Evolutionary conservation across 768 basidiomycete species (phyloP).

Genomic region (Kwoniella dendrophila): DNA sequence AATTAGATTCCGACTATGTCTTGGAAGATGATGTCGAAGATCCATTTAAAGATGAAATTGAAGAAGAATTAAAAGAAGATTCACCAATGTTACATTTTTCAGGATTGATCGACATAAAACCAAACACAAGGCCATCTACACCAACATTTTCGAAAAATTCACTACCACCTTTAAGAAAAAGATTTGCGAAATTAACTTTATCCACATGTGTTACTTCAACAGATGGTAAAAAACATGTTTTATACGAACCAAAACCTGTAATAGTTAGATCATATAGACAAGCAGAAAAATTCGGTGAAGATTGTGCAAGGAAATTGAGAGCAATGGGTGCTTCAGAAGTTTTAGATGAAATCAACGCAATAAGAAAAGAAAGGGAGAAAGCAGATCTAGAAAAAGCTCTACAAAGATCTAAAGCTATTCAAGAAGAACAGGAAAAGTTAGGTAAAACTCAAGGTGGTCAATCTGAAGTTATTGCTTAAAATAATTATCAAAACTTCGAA

Average conservation of each 20-base stretch:
- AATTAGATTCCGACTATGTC: slow-evolving; percentile 31
- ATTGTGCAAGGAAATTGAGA: slow-evolving; percentile 68
- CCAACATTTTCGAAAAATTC: slow-evolving; percentile 11
- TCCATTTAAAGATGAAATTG: slow-evolving; percentile 12
- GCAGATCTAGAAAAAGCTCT: slow-evolving; percentile 21
- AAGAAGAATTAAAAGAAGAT: slow-evolving; percentile 10
- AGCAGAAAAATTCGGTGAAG: slow-evolving; percentile 70
- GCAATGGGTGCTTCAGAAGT: slow-evolving; percentile 74
- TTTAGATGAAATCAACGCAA: slow-evolving; percentile 76
- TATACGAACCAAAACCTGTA: slow-evolving; percentile 63
- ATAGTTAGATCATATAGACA: slow-evolving; percentile 63
- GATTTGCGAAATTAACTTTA: slow-evolving; percentile 61
- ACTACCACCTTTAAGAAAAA: slow-evolving; percentile 18
- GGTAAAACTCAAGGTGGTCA: slow-evolving; percentile 4
- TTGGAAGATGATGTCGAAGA: slow-evolving; percentile 17
- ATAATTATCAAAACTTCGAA: no score
- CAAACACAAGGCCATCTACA: slow-evolving; percentile 8
- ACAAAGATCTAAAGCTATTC: slow-evolving; percentile 8
- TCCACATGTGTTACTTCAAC: slow-evolving; percentile 83
- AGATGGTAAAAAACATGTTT: slow-evolving; percentile 71
- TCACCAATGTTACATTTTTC: slow-evolving; percentile 47
- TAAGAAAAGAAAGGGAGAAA: slow-evolving; percentile 57
- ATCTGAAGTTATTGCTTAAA: slow-evolving; percentile 14
- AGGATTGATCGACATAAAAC: slow-evolving; percentile 21
- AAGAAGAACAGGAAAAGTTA: slow-evolving; percentile 12